Evolutionary conservation across 495 filamentous ascomycete genomes (phyloP).

Genomic region (Sordaria brevicollis): DNA sequence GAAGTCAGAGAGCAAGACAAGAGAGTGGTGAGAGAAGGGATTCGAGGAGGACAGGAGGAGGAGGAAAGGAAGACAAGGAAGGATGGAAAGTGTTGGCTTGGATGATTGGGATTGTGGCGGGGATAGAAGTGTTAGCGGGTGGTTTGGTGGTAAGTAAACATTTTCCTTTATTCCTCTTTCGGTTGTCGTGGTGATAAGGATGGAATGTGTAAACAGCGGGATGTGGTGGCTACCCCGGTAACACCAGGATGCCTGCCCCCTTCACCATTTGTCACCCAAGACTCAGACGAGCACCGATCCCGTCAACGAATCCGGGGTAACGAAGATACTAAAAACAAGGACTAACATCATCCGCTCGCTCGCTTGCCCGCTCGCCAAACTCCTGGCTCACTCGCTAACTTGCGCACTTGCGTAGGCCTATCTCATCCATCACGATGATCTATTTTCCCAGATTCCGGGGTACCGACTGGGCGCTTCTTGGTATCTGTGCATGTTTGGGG

Average conservation of each 20-base stretch:
- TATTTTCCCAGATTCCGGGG: constrained; percentile 62
- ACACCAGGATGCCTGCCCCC: too few relatives aligned
- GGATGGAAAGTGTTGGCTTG: constrained; percentile 68
- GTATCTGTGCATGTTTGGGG: constrained; percentile 67
- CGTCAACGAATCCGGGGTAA: too few relatives aligned
- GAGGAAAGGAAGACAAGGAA: constrained; percentile 25
- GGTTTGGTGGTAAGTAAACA: constrained; percentile 62
- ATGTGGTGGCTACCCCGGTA: not conserved
- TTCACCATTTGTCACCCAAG: too few relatives aligned
- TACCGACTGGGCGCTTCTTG: constrained; percentile 75
- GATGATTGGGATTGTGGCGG: constrained; percentile 49
- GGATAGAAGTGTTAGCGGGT: constrained; percentile 59
- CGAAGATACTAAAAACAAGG: not conserved
- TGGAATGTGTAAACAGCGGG: not conserved
- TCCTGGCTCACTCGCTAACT: not conserved
- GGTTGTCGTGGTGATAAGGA: not conserved
- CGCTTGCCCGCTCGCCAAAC: not conserved
- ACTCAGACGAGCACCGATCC: too few relatives aligned
- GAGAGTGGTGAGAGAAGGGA: not conserved
- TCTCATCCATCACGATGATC: constrained; percentile 72
- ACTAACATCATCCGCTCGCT: too few relatives aligned
- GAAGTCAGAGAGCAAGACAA: not conserved
- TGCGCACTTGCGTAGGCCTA: constrained; percentile 55
- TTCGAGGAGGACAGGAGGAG: not conserved
- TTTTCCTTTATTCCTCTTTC: constrained; percentile 6